A percentile compares a stretch with the other conserved stretches of the same genome.
Conservation (phyloP, 2,329 filamentous ascomycete genomes). For the Nannizziopsis arthrosporioides region DNA sequence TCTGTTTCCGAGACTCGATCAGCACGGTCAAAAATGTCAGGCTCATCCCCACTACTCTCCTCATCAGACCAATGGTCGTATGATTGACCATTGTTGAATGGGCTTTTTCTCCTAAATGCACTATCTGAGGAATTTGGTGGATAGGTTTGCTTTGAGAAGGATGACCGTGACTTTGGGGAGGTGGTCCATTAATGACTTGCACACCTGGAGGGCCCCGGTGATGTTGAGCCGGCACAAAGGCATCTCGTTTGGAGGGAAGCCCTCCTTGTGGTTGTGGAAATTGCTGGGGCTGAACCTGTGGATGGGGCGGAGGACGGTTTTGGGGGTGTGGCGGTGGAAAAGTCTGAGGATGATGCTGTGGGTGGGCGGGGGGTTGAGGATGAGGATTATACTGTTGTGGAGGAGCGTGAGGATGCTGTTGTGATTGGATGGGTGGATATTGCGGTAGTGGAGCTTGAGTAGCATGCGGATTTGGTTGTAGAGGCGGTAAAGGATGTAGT, state of each 20-base stretch:
- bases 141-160: slow-evolving; percentile 5
- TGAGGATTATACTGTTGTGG: slow-evolving; percentile 1
- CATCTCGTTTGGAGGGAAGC: not conserved
- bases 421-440: not conserved
- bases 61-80: slow-evolving; percentile 16
- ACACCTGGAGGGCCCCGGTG: slow-evolving; percentile 1
- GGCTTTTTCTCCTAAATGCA: slow-evolving; percentile 10
- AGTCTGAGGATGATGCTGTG: not conserved
- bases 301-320: not conserved
- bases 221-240: slow-evolving; percentile 1
- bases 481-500: not conserved
- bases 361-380: not conserved
- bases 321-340: not conserved
- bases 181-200: slow-evolving; percentile 4
- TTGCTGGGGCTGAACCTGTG: not conserved
- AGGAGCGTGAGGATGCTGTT: slow-evolving; percentile 5
- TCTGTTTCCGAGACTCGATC: slow-evolving; percentile 22
- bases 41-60: slow-evolving; percentile 23
- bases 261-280: not conserved
- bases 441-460: slow-evolving; percentile 1
- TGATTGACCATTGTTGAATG: slow-evolving; percentile 7
- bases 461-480: not conserved
- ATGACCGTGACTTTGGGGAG: slow-evolving; percentile 1
- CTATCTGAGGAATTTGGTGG: slow-evolving; percentile 10
- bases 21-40: slow-evolving; percentile 20